Conservation (phyloP, 2,329 filamentous ascomycete species). For the Pestalotiopsis sp. region DNA sequence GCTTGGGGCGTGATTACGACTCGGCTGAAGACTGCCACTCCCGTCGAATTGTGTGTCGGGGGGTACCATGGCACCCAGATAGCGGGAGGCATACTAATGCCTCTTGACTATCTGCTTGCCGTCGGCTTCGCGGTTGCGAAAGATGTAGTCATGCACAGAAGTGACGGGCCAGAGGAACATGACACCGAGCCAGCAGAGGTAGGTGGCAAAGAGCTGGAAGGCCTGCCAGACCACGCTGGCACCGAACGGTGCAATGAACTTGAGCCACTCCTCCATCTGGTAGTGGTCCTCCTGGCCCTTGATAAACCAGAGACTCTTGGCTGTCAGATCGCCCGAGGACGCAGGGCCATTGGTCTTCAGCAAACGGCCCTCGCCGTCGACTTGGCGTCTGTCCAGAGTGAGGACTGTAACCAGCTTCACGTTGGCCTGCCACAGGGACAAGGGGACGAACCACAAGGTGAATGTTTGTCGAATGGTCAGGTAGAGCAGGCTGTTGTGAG, state of each 20-base stretch:
- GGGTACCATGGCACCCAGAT: too few species aligned
- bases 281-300: slow-evolving; percentile 80
- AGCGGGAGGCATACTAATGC: slow-evolving; percentile 39
- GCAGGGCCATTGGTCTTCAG: slow-evolving; percentile 13
- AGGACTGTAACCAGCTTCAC: slow-evolving; percentile 72
- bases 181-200: slow-evolving; percentile 65
- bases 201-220: slow-evolving; percentile 67
- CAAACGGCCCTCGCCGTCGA: slow-evolving; percentile 24
- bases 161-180: slow-evolving; percentile 29
- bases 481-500: slow-evolving; percentile 68
- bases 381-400: slow-evolving; percentile 52
- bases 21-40: too few species aligned
- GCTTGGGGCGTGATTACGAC: too few species aligned
- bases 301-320: slow-evolving; percentile 66
- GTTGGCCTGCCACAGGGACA: slow-evolving; percentile 62
- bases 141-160: neutral
- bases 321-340: slow-evolving; percentile 27
- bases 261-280: slow-evolving; percentile 73
- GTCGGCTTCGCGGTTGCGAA: neutral
- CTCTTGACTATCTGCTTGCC: neutral
- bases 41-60: too few species aligned
- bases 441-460: slow-evolving; percentile 75
- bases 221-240: slow-evolving; percentile 52
- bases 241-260: slow-evolving; percentile 67
- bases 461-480: slow-evolving; percentile 76